A percentile compares a stretch with the other conserved stretches of the same genome.
Evolutionary conservation across 2,329 filamentous ascomycete genomes (phyloP).

Genomic region (Colletotrichum sp.): DNA sequence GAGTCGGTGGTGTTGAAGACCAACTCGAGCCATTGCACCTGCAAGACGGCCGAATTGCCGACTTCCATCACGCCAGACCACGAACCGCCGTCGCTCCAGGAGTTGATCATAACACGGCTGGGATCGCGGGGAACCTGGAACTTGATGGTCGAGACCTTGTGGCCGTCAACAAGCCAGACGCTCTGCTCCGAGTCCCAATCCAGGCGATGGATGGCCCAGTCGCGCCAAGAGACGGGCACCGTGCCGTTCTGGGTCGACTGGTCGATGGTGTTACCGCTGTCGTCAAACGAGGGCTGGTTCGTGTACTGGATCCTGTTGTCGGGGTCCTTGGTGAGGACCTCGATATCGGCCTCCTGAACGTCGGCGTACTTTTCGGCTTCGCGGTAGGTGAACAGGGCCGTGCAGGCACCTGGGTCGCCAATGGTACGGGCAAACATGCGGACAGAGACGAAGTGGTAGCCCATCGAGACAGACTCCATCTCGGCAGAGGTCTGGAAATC

Average conservation of each 20-base stretch:
- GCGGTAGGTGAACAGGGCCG: conserved; percentile 59
- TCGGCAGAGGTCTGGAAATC: conserved; percentile 54
- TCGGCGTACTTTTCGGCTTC: conserved; percentile 37
- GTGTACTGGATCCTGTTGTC: conserved; percentile 57
- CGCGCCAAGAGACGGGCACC: conserved; percentile 53
- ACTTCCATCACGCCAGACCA: conserved; percentile 66
- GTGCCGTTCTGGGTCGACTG: conserved; percentile 54
- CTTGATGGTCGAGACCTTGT: conserved; percentile 54
- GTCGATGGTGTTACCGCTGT: conserved; percentile 46
- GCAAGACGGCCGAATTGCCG: conserved; percentile 55
- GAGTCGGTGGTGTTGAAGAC: conserved; percentile 52
- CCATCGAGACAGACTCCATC: conserved; percentile 43
- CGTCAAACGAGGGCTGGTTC: conserved; percentile 61
- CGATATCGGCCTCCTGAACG: conserved; percentile 59
- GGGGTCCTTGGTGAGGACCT: conserved; percentile 55
- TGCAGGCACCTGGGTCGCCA: conserved; percentile 53
- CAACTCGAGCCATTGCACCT: conserved; percentile 69
- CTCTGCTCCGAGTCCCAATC: conserved; percentile 62
- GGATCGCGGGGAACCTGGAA: conserved; percentile 61
- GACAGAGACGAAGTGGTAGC: conserved; percentile 47
- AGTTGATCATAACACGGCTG: conserved; percentile 60
- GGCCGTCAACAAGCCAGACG: conserved; percentile 61
- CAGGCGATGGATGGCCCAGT: conserved; percentile 64
- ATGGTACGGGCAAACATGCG: conserved; percentile 57
- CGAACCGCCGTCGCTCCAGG: conserved; percentile 65